Evolutionary conservation across 495 filamentous ascomycete species (phyloP).

Genomic region (Aspergillus coremiiformis): DNA sequence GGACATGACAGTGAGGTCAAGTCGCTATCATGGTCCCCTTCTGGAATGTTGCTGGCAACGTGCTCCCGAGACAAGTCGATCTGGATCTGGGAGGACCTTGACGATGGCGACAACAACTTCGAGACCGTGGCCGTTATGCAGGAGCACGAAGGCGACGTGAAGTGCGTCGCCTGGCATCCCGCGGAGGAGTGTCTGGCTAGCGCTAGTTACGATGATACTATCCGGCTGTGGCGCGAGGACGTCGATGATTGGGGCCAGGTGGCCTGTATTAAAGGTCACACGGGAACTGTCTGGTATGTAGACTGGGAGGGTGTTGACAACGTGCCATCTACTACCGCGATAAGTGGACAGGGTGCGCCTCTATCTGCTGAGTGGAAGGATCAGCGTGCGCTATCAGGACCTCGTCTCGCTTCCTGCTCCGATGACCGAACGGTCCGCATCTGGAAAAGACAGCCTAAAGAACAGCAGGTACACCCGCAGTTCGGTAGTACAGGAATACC

Average conservation of each 20-base stretch:
- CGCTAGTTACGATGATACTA: constrained; percentile 85
- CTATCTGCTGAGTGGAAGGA: constrained; percentile 33
- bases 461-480: constrained; percentile 23
- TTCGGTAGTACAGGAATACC: constrained; percentile 47
- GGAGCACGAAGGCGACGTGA: constrained; percentile 93
- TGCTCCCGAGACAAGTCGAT: constrained; percentile 88
- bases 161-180: constrained; percentile 86
- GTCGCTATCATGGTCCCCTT: constrained; percentile 69
- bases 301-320: constrained; percentile 59
- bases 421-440: constrained; percentile 71
- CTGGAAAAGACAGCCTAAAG: constrained; percentile 61
- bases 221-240: constrained; percentile 84
- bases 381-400: constrained; percentile 42
- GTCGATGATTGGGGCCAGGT: constrained; percentile 88
- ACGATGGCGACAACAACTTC: constrained; percentile 78
- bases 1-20: constrained; percentile 96
- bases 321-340: constrained; percentile 11
- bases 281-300: constrained; percentile 77
- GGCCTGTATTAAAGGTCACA: constrained; percentile 69
- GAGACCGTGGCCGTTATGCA: constrained; percentile 92
- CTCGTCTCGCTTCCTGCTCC: constrained; percentile 67
- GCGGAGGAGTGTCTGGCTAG: constrained; percentile 73
- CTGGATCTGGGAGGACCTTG: constrained; percentile 98
- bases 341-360: not conserved
- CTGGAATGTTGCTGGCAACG: constrained; percentile 76